Base-by-base conservation (phyloP, 345 rosid species). In the Populus alba region DNA sequence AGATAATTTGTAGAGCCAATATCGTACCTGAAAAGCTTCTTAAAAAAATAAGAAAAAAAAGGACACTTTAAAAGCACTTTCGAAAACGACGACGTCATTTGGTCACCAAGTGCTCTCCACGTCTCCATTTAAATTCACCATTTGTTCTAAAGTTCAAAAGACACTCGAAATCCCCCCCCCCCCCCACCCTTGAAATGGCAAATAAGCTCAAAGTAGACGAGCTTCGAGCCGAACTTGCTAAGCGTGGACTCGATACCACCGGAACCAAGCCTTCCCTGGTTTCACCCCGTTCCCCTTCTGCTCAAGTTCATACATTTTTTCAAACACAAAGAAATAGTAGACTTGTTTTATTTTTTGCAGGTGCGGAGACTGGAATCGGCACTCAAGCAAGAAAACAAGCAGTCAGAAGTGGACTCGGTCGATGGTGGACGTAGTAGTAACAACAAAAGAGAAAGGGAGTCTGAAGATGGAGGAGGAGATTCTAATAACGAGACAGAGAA, bases 231-330 rank as follows among this genome's bases (percentile, higher is more conserved):
- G 85, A 87, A 74, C 94, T 94, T 77, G 85, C 88, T 73, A 85
- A 88, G 62, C 91, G 95, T 39, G 95, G 95, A 31, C 95, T 93
- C 74, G 75, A 77, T 72, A 85, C 87, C 78, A 78, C 89, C 71
- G 95, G 98, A 75, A 77, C 86, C 80, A 92, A 90, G 79, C 78
- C 90, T 73, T 77, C 80, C 20, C 87, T 93, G 85, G 98, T 91
- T 41, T 41, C 10, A 41, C 45, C 45, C 45, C 13, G 12, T 41
- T 57, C 22, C 13, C 75, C 45, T 17, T 35, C 22, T 29, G 57
- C 72, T 22, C 23, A 6, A 15, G 35, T n/a, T 70, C 8, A 18
- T 75, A 69, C 57, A 39, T 22, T 33, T 38, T 16, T 15, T 8
- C 11, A 41, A 41, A 41, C 45, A 12, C 45, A 41, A 41, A 41